phyloP scores from a whole-genome alignment of 1,284 basidiomycete species.

The Rhodotorula sp. region DNA sequence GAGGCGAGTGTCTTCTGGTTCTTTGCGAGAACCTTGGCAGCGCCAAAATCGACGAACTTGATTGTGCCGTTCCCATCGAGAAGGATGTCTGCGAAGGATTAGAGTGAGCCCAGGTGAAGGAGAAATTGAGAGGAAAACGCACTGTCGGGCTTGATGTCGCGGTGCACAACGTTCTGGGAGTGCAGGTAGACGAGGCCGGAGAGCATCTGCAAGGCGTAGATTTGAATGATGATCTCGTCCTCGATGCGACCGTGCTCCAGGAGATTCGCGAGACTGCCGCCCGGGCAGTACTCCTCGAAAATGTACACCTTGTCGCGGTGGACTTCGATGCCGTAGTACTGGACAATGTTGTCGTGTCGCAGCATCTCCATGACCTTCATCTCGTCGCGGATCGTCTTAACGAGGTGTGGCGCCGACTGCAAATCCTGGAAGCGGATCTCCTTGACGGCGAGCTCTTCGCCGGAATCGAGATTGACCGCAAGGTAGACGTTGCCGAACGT shows the following conservation, averaged over 20 bases:
- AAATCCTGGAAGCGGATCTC: conserved; percentile 95
- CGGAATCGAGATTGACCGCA: conserved; percentile 94
- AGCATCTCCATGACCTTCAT: conserved; percentile 98
- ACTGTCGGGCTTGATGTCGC: conserved; percentile 99
- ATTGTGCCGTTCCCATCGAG: conserved; percentile 87
- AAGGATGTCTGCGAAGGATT: conserved; percentile 73
- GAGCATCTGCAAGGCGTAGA: conserved; percentile 96
- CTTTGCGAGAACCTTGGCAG: conserved; percentile 94
- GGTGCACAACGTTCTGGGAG: conserved; percentile 85
- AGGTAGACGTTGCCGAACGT: conserved; percentile 98
- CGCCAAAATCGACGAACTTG: conserved; percentile 98
- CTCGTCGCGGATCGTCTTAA: conserved; percentile 95
- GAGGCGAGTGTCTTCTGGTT: conserved; percentile 80
- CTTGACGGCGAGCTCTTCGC: conserved; percentile 98
- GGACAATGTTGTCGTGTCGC: conserved; percentile 95
- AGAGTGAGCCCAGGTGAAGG: neutral
- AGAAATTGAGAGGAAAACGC: conserved; percentile 50
- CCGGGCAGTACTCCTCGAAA: conserved; percentile 98
- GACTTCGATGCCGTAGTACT: conserved; percentile 99
- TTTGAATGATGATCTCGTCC: conserved; percentile 91
- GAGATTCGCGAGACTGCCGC: conserved; percentile 84
- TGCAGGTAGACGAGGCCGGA: conserved; percentile 93
- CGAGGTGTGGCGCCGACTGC: conserved; percentile 59
- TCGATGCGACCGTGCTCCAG: conserved; percentile 94
- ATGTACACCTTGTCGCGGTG: conserved; percentile 99